Evolutionary conservation across 176 grass and related monocot species (phyloP).

Genomic region (Phoenix roebelenii): DNA sequence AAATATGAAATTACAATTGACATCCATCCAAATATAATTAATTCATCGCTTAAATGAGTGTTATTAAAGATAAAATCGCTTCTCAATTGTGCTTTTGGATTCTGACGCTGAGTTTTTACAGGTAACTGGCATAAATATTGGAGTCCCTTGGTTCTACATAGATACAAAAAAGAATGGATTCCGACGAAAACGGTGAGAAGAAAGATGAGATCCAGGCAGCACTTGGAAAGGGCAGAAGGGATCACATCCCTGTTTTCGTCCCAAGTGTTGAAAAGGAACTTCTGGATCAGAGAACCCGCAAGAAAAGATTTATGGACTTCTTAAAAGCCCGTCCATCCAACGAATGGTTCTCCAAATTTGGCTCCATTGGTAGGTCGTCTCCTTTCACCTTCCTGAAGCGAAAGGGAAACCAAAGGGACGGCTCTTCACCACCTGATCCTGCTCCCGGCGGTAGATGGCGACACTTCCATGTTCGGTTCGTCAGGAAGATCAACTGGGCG

Average conservation of each 20-base stretch:
- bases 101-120: too few species aligned
- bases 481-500: constrained; percentile 38
- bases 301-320: constrained; percentile 43
- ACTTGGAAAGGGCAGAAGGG: neutral
- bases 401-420: constrained; percentile 7
- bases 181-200: too few species aligned
- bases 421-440: neutral
- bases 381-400: constrained; percentile 12
- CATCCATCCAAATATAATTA: too few species aligned
- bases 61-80: too few species aligned
- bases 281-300: neutral
- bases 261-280: neutral
- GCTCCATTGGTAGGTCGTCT: neutral
- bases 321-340: constrained; percentile 27
- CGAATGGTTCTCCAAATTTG: constrained; percentile 23
- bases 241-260: neutral
- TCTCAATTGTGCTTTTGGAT: too few species aligned
- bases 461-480: constrained; percentile 17
- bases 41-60: too few species aligned
- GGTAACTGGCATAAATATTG: too few species aligned
- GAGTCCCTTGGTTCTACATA: too few species aligned
- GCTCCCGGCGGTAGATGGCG: neutral
- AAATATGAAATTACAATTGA: too few species aligned
- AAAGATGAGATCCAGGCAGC: too few species aligned
- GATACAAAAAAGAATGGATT: too few species aligned